Base-by-base conservation (phyloP, 139 green algal species). In the Mychonastes homosphaera region DNA sequence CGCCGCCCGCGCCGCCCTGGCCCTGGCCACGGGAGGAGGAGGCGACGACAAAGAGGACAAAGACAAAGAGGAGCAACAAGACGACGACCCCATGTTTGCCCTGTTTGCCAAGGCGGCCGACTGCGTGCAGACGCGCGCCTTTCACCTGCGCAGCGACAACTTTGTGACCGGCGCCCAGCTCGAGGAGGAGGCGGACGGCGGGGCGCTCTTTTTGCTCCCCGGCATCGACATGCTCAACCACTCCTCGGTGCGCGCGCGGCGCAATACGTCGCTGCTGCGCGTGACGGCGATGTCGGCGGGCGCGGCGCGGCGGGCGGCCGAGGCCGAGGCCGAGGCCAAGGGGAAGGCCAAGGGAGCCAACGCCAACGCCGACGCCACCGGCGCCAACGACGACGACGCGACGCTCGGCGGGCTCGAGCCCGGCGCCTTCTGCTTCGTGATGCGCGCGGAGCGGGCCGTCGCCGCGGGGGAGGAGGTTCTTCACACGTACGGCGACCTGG, bases 201-300 rank as follows among this genome's bases (percentile, higher is more conserved):
- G 65, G 16, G 63, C 78, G 38, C 72, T 88, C 58, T 84, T 76
- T 56, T 57, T 86, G 21, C 58, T 88, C 4, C 74, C 78, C 1
- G 78, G 47, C 34, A 85, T 88, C 2, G 81, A 88, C 68, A 83
- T 86, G 81, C 58, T 84, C 28, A 88, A 88, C 60, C 81, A 88
- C 62, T 53, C 57, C 21, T 71, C 58, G 6, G 24, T 71, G 21
- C 53, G 70, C 2, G 43, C 21, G 0, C 45, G 29, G 15, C 60
- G 76, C 19, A 81, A 79, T 57, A 76, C 72, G 10, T 53, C 24
- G 19, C 65, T 88, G 38, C 40, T 30, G 10, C 51, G 48, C 28
- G n/a, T 54, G 1, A 26, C n/a, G n/a, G n/a, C n/a, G n/a, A n/a
- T n/a, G n/a, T n/a, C n/a, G n/a, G n/a, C n/a, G n/a, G n/a, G n/a